Percentiles rank a stretch among this genome's conserved stretches.
These are phyloP conservation scores for Phytophthora podocarpi DNA, from an alignment of 352 stramenopile species.

Conservation along the genomic window DNA sequence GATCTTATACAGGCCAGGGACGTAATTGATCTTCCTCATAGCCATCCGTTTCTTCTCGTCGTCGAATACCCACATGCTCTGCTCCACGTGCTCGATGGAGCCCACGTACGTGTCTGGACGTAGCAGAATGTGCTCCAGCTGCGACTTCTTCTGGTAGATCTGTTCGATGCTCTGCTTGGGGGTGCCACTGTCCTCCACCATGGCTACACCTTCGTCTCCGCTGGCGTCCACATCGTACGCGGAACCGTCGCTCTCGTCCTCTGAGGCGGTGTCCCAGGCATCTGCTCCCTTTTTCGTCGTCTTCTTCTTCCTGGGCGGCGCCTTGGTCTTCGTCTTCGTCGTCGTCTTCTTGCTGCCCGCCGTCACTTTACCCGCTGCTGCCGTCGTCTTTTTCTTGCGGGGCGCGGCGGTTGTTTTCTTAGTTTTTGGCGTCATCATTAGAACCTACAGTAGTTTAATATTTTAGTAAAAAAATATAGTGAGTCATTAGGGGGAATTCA, in stretches of 20 bases:
- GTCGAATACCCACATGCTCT: conserved; percentile 94
- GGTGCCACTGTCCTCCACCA: conserved; percentile 19
- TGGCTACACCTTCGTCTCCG: conserved; percentile 25
- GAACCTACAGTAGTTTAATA: conserved; percentile 15
- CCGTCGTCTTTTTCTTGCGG: conserved; percentile 39
- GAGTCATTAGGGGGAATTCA: conserved; percentile 1
- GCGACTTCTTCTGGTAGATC: conserved; percentile 98
- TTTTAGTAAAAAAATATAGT: conserved; percentile 10
- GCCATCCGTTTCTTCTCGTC: conserved; percentile 91
- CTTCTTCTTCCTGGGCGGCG: conserved; percentile 59
- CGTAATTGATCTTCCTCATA: conserved; percentile 93
- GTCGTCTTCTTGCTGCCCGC: conserved; percentile 34
- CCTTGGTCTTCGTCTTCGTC: conserved; percentile 38
- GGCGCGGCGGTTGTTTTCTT: conserved; percentile 26
- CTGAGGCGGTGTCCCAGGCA: conserved; percentile 35
- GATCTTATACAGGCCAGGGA: conserved; percentile 98
- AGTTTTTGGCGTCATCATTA: conserved; percentile 24
- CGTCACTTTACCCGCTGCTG: conserved; percentile 30
- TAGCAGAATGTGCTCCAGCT: conserved; percentile 97
- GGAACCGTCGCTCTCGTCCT: conserved; percentile 22
- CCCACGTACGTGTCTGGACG: conserved; percentile 98
- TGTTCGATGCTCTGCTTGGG: conserved; percentile 83
- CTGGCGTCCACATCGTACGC: conserved; percentile 43
- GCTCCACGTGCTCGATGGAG: conserved; percentile 93
- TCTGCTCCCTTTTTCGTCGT: too few relatives aligned